These are phyloP conservation scores for Rhynchospora pubera DNA, from an alignment of 176 grass and related monocot genomes.

Conservation along the genomic window DNA sequence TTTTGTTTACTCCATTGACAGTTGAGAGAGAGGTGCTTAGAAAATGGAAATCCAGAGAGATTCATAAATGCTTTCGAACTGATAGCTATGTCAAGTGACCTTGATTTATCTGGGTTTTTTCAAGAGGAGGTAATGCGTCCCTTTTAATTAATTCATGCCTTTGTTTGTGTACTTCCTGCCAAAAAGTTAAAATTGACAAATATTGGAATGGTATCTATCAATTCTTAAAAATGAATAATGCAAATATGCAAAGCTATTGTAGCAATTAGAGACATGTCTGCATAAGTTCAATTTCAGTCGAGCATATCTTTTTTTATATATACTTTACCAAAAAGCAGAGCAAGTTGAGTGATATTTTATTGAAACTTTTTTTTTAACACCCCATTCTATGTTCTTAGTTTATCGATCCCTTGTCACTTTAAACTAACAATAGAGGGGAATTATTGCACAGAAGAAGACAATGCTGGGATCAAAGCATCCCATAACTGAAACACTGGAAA, in stretches of 20 bases:
- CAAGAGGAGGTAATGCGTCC: slow-evolving; percentile 38
- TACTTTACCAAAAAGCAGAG: no score
- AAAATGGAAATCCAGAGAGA: slow-evolving; percentile 11
- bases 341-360: not conserved
- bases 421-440: not conserved
- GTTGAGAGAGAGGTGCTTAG: slow-evolving; percentile 24
- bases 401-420: not conserved
- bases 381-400: not conserved
- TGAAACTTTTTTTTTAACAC: not conserved
- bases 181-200: not conserved
- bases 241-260: not conserved
- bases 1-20: not conserved
- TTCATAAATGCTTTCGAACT: slow-evolving; percentile 60
- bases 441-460: slow-evolving; percentile 38
- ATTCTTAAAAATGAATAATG: not conserved
- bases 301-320: not conserved
- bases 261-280: not conserved
- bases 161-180: not conserved
- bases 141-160: not conserved
- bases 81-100: slow-evolving; percentile 53
- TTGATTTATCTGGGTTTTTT: slow-evolving; percentile 67
- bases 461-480: slow-evolving; percentile 46
- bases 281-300: not conserved
- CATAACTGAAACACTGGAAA: slow-evolving; percentile 53
- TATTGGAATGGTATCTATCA: not conserved